Percentiles rank a stretch among this genome's conserved stretches.
These are phyloP conservation scores for Tulasnella sp. DNA, from an alignment of 768 basidiomycete species.

Conservation along the genomic window DNA sequence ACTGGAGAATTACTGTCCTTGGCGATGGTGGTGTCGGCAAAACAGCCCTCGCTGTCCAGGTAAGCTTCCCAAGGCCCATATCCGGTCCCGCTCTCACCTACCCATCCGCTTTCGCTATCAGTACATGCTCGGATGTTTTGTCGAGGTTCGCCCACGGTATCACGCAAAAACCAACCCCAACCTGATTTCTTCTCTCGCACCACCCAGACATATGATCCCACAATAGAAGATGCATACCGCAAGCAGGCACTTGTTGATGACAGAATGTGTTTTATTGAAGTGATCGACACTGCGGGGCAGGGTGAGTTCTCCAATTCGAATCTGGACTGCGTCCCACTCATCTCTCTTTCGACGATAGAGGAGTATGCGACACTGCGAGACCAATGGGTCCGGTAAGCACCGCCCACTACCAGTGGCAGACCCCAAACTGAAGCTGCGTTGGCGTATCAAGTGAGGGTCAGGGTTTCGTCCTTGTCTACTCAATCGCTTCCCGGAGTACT, in stretches of 20 bases:
- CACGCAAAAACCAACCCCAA: background rate
- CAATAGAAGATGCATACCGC: constrained; percentile 96
- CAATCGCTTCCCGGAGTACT: constrained; percentile 84
- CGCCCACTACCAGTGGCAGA: background rate
- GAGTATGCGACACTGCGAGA: constrained; percentile 93
- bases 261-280: constrained; percentile 89
- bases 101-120: constrained; percentile 25
- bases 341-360: constrained; percentile 40
- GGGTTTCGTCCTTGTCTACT: constrained; percentile 96
- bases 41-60: constrained; percentile 92
- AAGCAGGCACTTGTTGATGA: constrained; percentile 92
- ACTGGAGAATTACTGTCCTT: constrained; percentile 89
- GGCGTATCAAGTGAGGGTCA: constrained; percentile 67
- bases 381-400: constrained; percentile 84
- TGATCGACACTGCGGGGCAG: constrained; percentile 96
- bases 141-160: constrained; percentile 46
- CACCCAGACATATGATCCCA: constrained; percentile 84
- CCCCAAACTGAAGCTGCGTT: background rate
- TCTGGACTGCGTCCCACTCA: background rate
- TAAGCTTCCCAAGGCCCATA: constrained; percentile 29
- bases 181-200: background rate
- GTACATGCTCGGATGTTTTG: constrained; percentile 95
- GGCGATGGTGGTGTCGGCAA: constrained; percentile 98
- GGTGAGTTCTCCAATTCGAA: constrained; percentile 40
- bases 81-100: background rate